Base-by-base conservation (phyloP, 106 monocot genomes). In the Amphibolis antarctica region DNA sequence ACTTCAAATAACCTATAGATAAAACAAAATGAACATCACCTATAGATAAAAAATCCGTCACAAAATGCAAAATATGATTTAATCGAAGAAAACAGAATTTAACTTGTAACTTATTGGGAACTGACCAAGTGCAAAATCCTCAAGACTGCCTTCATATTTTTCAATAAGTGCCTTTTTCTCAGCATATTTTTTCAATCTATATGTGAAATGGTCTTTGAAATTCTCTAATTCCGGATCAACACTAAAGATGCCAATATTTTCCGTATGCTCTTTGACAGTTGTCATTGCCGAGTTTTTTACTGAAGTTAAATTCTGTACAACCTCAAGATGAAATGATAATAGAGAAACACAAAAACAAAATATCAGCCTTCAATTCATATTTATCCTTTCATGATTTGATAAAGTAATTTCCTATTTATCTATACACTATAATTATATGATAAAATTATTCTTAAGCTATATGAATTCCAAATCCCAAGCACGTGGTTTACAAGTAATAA, bases 1-100 rank as follows among this genome's bases (percentile, higher is more conserved):
- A 93, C 49, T 93, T 93, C 74, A 88, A 62, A 59, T 88, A 93
- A 66, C 93, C 93, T 93, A 59, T 15, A n/a, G n/a, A n/a, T n/a
- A 70, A 67, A 55, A 50, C 3, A 9, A 29, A 47, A 27, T 46
- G 36, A 36, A 36, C 7, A 36, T 36, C 7, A 7, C 36, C 36
- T 36, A 36, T 36, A 2, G 7, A 36, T 4, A 2, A 36, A 36
- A 36, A 36, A 36, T 4, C 36, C 36, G 7, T 36, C 7, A 7
- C 36, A 36, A 36, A 36, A 36, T 36, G 36, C 36, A 36, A n/a
- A n/a, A 2, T 36, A 36, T 36, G 36, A 36, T 36, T 36, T 36
- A 36, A 36, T 36, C 4, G 36, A 36, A 36, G 36, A 36, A 7
- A 7, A 36, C 7, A 36, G 7, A 36, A 7, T 36, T 36, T 4